Base-by-base conservation (phyloP, 2,329 filamentous ascomycete species). In the Alternaria conjuncta region DNA sequence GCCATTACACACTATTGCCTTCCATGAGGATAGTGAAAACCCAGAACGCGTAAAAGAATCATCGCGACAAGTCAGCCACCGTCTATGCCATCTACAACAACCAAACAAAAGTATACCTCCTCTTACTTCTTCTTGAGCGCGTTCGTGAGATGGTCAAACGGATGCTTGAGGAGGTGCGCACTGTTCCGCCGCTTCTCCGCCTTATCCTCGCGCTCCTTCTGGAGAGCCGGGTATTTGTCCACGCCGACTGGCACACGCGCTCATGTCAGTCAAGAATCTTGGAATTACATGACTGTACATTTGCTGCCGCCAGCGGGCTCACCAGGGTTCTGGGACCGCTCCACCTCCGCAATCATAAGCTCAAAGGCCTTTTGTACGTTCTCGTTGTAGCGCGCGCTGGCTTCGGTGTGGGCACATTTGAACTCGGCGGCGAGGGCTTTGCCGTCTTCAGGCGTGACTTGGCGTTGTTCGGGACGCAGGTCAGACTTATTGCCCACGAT, bases 401-500 rank as follows among this genome's bases (percentile, higher is more conserved):
- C 94, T 83, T 99, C 96, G 51, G 94, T 97, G 88, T 93, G 97
- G 41, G 91, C 94, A 81, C 95, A 98, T 67, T 93, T 90, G 80
- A 97, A 91, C 81, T 96, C 92, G 74, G 95, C 91, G 8, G 92
- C 90, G 45, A 97, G 84, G 76, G 91, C 91, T 79, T 91, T 92
- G 71, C 94, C 96, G 72, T 97, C 92, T 69, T 97, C 94, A 55
- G 89, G 82, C 30, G 89, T 90, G 71, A 99, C 94, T 82, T 98
- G 94, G 71, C 96, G 91, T 83, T 97, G 94, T 80, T 97, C 95
- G 57, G 94, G 90, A 65, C 93, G 90, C 61, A 99, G 86, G 81
- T 99, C 96, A 79, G 91, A 94, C 85, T 99, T 99, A 86, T 99
- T 99, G 73, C 94, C 96, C 57, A 99, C 94, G 66, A 99, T 91